A percentile compares a stretch with the other conserved stretches of the same genome.
These are phyloP conservation scores for Phanerodontia chrysosporium DNA, from an alignment of 768 basidiomycete species.

Conservation along the genomic window DNA sequence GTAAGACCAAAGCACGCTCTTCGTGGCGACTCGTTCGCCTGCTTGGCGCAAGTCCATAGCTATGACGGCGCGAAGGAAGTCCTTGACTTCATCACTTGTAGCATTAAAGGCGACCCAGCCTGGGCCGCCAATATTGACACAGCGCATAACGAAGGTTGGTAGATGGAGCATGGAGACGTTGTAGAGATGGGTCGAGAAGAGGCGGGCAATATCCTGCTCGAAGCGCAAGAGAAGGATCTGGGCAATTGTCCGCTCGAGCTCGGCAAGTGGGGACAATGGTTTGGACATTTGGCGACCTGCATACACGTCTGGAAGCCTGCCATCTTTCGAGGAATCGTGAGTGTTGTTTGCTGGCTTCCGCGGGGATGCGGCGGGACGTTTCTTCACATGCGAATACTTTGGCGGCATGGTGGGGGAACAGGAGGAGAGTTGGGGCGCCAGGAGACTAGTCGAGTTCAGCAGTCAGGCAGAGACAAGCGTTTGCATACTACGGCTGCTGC, in stretches of 20 bases:
- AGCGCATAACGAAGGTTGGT: slow-evolving; percentile 65
- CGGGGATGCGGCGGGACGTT: slow-evolving; percentile 37
- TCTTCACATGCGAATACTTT: slow-evolving; percentile 76
- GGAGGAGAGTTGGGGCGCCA: neutral
- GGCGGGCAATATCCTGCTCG: slow-evolving; percentile 70
- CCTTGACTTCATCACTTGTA: slow-evolving; percentile 66
- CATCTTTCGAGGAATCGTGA: slow-evolving; percentile 29
- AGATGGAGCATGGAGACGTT: slow-evolving; percentile 60
- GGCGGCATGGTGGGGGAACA: slow-evolving; percentile 46
- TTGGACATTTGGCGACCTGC: slow-evolving; percentile 51
- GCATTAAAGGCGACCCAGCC: slow-evolving; percentile 68
- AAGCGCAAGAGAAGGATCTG: slow-evolving; percentile 65
- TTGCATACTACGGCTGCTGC: neutral
- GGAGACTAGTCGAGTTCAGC: neutral
- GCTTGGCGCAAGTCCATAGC: slow-evolving; percentile 77
- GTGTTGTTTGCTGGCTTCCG: slow-evolving; percentile 31
- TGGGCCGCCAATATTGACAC: slow-evolving; percentile 55
- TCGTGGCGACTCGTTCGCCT: slow-evolving; percentile 74
- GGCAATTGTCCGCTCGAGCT: slow-evolving; percentile 66
- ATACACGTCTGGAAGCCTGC: slow-evolving; percentile 40
- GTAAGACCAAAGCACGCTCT: slow-evolving; percentile 77
- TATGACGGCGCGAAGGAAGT: slow-evolving; percentile 66
- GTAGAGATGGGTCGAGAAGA: slow-evolving; percentile 69
- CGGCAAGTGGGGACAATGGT: slow-evolving; percentile 57
- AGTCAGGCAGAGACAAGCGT: neutral